phyloP scores from a whole-genome alignment of 2,329 filamentous ascomycete species.

The Ambrosiella beaveri region DNA sequence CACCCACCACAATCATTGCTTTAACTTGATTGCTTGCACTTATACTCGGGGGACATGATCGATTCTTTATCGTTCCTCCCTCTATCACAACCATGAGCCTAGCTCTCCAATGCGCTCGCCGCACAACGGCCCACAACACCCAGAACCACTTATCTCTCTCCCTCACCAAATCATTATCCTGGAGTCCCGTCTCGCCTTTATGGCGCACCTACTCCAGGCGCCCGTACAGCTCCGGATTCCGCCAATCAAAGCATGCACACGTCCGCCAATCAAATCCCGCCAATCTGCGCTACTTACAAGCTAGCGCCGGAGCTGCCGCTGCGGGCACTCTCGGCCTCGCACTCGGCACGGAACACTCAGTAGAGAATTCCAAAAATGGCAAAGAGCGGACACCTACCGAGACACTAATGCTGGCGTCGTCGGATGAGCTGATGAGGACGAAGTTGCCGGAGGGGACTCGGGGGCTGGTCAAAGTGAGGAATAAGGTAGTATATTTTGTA shows the following conservation, averaged over 20 bases:
- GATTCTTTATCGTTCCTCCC: neutral
- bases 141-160: neutral
- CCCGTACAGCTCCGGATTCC: neutral
- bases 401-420: slow-evolving; percentile 71
- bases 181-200: neutral
- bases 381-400: slow-evolving; percentile 27
- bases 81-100: slow-evolving; percentile 9
- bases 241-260: neutral
- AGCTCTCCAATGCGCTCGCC: slow-evolving; percentile 7
- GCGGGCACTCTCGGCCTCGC: slow-evolving; percentile 3
- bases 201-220: neutral
- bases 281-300: slow-evolving; percentile 2
- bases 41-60: neutral
- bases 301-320: slow-evolving; percentile 1
- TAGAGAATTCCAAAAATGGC: neutral
- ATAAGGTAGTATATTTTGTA: slow-evolving; percentile 46
- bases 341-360: neutral
- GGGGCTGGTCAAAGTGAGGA: slow-evolving; percentile 39
- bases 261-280: neutral
- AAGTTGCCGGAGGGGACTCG: slow-evolving; percentile 44
- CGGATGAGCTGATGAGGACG: slow-evolving; percentile 59
- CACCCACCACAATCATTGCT: neutral
- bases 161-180: neutral
- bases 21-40: neutral
- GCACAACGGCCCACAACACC: neutral